These are phyloP conservation scores for Silene vulgaris DNA, from an alignment of 179 eudicot species.

Conservation along the genomic window DNA sequence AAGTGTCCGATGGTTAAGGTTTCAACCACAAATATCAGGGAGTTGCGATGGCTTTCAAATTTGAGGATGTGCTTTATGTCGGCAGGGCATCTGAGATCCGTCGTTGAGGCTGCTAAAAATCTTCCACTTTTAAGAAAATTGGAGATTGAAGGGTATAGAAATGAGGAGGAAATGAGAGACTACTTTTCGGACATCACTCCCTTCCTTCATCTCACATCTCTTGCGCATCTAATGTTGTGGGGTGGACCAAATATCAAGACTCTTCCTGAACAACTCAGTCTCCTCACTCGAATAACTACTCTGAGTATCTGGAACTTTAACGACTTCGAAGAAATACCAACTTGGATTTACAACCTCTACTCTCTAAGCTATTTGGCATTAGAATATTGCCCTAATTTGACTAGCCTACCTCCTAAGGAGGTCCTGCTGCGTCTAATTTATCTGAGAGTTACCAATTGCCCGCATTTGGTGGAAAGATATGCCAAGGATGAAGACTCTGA, in stretches of 20 bases:
- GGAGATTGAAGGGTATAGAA: not conserved
- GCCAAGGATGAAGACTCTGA: not conserved
- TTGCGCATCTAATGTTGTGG: not conserved
- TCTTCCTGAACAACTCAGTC: constrained; percentile 15
- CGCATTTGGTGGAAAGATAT: constrained; percentile 9
- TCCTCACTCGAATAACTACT: not conserved
- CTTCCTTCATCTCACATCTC: not conserved
- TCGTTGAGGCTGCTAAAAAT: not conserved
- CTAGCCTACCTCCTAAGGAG: constrained; percentile 11
- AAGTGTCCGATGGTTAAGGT: not conserved
- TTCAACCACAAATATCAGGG: not conserved
- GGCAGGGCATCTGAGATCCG: constrained; percentile 6
- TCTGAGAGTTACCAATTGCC: not conserved
- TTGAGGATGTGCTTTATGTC: not conserved
- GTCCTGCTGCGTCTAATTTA: not conserved
- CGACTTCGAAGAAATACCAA: constrained; percentile 12
- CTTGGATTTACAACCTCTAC: constrained; percentile 6
- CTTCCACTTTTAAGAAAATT: not conserved
- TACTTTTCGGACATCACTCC: not conserved
- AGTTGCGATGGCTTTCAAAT: not conserved
- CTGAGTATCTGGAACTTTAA: not conserved
- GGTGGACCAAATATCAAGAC: not conserved
- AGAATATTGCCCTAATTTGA: not conserved
- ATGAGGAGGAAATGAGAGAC: not conserved
- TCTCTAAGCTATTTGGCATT: not conserved